Evolutionary conservation across 371 early-diverging fungal genomes (phyloP).

Genomic region (Basidiobolus heterosporus): DNA sequence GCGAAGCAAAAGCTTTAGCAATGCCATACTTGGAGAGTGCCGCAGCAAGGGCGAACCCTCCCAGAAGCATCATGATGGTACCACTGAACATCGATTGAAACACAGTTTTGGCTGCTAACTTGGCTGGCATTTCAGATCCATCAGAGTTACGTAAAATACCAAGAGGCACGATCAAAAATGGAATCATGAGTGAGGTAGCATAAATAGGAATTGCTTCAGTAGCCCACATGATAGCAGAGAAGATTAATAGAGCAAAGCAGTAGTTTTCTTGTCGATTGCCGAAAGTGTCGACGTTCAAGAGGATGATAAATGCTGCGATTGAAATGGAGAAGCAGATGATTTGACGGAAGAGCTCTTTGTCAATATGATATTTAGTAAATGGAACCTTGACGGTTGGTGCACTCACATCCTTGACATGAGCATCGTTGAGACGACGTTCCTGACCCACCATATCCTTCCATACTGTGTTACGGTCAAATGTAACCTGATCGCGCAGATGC

Average conservation of each 20-base stretch:
- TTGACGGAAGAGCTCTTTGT: slow-evolving; percentile 23
- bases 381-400: slow-evolving; percentile 7
- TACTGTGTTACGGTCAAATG: slow-evolving; percentile 90
- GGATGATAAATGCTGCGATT: slow-evolving; percentile 28
- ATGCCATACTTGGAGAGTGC: slow-evolving; percentile 83
- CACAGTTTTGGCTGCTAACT: slow-evolving; percentile 59
- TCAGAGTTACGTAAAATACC: slow-evolving; percentile 59
- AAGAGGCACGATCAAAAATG: slow-evolving; percentile 66
- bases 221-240: slow-evolving; percentile 84
- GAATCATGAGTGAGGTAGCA: slow-evolving; percentile 79
- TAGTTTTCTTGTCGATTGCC: slow-evolving; percentile 37
- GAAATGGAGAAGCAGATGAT: slow-evolving; percentile 9
- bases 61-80: slow-evolving; percentile 87
- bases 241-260: slow-evolving; percentile 78
- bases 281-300: slow-evolving; percentile 33
- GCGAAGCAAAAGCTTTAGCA: slow-evolving; percentile 77
- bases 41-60: slow-evolving; percentile 88
- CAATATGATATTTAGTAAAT: slow-evolving; percentile 1
- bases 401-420: slow-evolving; percentile 23
- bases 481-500: slow-evolving; percentile 76
- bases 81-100: slow-evolving; percentile 89
- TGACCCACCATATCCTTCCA: slow-evolving; percentile 92
- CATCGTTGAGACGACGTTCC: slow-evolving; percentile 65
- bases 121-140: slow-evolving; percentile 33
- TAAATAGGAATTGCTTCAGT: slow-evolving; percentile 78